Conservation (phyloP, 371 early-diverging fungal genomes). For the Amoeboaphelidium occidentale region DNA sequence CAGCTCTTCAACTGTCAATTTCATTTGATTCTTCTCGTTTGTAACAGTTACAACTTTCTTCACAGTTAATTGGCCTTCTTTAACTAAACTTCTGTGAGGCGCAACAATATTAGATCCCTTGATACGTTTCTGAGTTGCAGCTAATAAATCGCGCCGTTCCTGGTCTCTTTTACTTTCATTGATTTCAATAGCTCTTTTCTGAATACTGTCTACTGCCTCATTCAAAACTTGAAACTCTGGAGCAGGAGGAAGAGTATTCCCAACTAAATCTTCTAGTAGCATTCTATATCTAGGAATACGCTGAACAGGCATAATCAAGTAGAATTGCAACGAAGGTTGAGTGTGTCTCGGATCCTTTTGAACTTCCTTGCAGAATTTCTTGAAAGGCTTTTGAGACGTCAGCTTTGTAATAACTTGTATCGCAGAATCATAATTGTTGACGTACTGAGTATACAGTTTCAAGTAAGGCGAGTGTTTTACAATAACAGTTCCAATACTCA, state of each 20-base stretch:
- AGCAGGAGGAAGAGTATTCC: neutral
- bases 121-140: neutral
- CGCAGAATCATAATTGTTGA: neutral
- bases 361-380: neutral
- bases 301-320: conserved; percentile 1
- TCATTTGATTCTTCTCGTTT: neutral
- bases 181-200: neutral
- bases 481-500: neutral
- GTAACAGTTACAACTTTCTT: neutral
- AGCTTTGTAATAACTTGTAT: neutral
- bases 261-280: neutral
- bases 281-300: neutral
- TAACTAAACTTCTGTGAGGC: neutral
- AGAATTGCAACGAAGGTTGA: conserved; percentile 26
- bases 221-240: neutral
- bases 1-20: neutral
- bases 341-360: conserved; percentile 19
- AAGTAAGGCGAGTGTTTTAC: neutral
- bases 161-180: neutral
- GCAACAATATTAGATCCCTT: neutral
- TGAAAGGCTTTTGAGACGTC: neutral
- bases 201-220: neutral
- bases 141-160: neutral
- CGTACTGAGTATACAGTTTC: neutral
- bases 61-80: neutral